These are phyloP conservation scores for Saccharomyces hybrid DNA, from an alignment of 1,139 yeast species.

Conservation along the genomic window DNA sequence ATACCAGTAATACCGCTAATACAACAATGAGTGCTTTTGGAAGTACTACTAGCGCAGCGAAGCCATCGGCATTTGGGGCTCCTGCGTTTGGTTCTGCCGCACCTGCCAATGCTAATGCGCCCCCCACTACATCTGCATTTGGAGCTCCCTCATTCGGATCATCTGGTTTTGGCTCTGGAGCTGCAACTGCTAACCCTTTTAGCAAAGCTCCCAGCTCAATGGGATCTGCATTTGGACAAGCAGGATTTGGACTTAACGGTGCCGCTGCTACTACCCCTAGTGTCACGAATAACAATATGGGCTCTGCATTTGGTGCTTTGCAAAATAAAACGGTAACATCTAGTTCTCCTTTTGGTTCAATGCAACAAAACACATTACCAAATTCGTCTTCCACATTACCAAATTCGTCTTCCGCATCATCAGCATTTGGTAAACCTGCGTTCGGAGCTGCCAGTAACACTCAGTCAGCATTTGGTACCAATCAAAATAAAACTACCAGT, in stretches of 20 bases:
- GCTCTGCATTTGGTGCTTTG: constrained; percentile 9
- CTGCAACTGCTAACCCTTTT: not conserved
- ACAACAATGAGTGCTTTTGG: constrained; percentile 16
- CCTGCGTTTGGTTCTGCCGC: constrained; percentile 16
- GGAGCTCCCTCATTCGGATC: constrained; percentile 13
- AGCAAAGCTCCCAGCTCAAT: not conserved
- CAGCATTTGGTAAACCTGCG: constrained; percentile 12
- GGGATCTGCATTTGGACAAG: not conserved
- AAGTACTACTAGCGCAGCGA: not conserved
- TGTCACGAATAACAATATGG: not conserved
- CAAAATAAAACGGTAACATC: constrained; percentile 1
- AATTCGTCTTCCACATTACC: not conserved
- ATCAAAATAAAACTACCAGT: not conserved
- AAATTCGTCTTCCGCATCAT: not conserved
- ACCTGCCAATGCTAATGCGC: constrained; percentile 6
- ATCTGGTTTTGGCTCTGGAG: constrained; percentile 3
- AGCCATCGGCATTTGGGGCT: constrained; percentile 21
- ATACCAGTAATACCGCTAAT: not conserved
- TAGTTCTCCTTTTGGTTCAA: constrained; percentile 9
- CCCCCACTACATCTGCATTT: constrained; percentile 9
- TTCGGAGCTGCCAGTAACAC: constrained; percentile 5
- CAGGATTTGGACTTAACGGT: constrained; percentile 3
- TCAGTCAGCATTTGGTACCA: constrained; percentile 3
- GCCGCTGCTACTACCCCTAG: constrained; percentile 3
- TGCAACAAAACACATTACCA: not conserved